Evolutionary conservation across 345 rosid species (phyloP).

Genomic region (Litchi chinensis): DNA sequence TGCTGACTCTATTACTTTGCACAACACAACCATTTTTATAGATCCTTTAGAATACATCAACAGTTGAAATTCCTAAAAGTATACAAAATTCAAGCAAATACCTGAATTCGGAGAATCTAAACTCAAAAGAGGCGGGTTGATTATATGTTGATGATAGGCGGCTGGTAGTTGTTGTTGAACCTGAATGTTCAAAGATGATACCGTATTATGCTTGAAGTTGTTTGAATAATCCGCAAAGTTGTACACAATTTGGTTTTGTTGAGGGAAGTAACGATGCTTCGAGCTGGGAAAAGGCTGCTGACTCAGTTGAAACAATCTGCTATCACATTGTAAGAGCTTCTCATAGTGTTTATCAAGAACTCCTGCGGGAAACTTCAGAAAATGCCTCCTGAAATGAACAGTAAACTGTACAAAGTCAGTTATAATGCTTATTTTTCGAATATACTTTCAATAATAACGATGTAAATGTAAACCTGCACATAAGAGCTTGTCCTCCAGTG

Average conservation of each 20-base stretch:
- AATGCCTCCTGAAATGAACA: slow-evolving; percentile 49
- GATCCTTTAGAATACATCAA: neutral
- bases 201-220: neutral
- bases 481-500: slow-evolving; percentile 45
- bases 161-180: slow-evolving; percentile 9
- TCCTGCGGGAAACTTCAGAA: slow-evolving; percentile 44
- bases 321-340: slow-evolving; percentile 44
- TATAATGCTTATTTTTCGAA: neutral
- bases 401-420: neutral
- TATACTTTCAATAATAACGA: neutral
- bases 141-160: neutral
- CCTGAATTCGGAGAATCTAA: slow-evolving; percentile 32
- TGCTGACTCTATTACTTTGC: slow-evolving; percentile 33
- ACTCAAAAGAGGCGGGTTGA: neutral
- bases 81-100: neutral
- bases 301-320: slow-evolving; percentile 32
- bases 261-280: slow-evolving; percentile 25
- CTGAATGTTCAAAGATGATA: neutral
- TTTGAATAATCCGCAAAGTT: neutral
- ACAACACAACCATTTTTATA: neutral
- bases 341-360: slow-evolving; percentile 46
- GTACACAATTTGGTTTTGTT: neutral
- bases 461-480: slow-evolving; percentile 34
- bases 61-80: no score
- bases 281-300: slow-evolving; percentile 38